Base-by-base conservation (phyloP, 768 basidiomycete genomes). In the Trametes coccinea region DNA sequence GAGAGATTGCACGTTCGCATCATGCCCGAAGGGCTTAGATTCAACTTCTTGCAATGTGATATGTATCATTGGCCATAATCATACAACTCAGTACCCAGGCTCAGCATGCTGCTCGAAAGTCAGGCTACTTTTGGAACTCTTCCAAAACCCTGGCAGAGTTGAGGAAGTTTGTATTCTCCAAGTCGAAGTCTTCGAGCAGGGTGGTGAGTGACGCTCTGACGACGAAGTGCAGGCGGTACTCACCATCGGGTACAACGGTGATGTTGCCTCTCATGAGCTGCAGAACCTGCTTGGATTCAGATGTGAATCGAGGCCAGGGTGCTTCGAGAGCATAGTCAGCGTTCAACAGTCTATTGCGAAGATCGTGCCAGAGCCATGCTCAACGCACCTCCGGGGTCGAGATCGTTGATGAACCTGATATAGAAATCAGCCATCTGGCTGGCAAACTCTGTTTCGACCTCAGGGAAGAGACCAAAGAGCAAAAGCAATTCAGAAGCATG, bases 331-430 rank as follows among this genome's bases (percentile, higher is more conserved):
- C 31, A 29, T 13, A 6, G 10, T 52, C 9, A 55, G 16, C 22
- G 22, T 22, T 22, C 22, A 22, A 22, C 22, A 22, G 22, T 22
- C 29, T 4, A 4, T 4, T 14, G 5, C 5, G 30, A 1, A 5
- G 10, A 4, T 11, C 0, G 29, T 34, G 2, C 7, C 9, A 47
- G 16, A 16, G 27, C 11, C 16, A 49, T n/a, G 27, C 14, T 16
- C 7, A 17, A 72, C 79, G 29, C 60, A 85, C 85, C 48, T 40
- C 85, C 84, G 3, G 84, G 86, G 60, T 79, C 76, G 53, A 86
- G 74, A 63, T 86, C 82, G 64, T 79, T 74, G 17, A 85, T 74
- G 64, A 87, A 87, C 53, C 78, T 80, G 72, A 86, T 76, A 65
- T 82, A 86, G 55, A 82, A 83, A 62, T 81, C 81, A 2, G 78